Percentiles rank a stretch among this genome's conserved stretches.
Evolutionary conservation across 495 filamentous ascomycete species (phyloP).

Genomic region (Neurospora sp.): DNA sequence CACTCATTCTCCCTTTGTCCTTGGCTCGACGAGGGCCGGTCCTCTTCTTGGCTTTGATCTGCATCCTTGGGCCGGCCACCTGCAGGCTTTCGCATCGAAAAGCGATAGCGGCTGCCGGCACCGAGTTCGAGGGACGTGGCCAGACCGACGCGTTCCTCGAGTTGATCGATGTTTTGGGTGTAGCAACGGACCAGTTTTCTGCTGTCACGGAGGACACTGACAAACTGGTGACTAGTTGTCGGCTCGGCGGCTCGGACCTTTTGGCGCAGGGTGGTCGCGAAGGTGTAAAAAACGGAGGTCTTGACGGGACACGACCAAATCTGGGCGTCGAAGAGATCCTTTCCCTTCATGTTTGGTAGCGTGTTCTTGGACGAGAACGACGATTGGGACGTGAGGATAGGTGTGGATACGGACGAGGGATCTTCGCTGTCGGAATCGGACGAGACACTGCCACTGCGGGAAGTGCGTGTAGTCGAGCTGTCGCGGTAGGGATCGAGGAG

Average conservation of each 20-base stretch:
- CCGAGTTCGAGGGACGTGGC: constrained; percentile 42
- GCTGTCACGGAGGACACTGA: constrained; percentile 49
- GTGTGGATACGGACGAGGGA: constrained; percentile 24
- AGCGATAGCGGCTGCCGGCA: constrained; percentile 43
- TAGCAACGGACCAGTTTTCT: constrained; percentile 55
- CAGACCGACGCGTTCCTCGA: constrained; percentile 56
- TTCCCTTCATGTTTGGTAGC: constrained; percentile 50
- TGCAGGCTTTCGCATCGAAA: constrained; percentile 19
- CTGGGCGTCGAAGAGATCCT: constrained; percentile 55
- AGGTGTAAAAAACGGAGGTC: constrained; percentile 57
- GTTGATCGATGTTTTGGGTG: constrained; percentile 62
- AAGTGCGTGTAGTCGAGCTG: constrained; percentile 17
- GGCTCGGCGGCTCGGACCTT: constrained; percentile 47
- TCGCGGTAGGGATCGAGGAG: constrained; percentile 36
- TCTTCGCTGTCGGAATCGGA: constrained; percentile 29
- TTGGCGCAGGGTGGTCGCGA: constrained; percentile 50
- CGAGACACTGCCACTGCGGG: constrained; percentile 10
- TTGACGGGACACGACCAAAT: constrained; percentile 53
- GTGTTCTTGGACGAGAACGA: constrained; percentile 17
- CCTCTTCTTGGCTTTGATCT: constrained; percentile 3
- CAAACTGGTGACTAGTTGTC: constrained; percentile 49
- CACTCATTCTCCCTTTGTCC: not conserved
- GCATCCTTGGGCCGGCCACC: constrained; percentile 15
- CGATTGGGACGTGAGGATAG: constrained; percentile 31
- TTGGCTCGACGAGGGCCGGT: not conserved